These are phyloP conservation scores for Gynandropsis gynandra DNA, from an alignment of 345 rosid species.

Conservation along the genomic window DNA sequence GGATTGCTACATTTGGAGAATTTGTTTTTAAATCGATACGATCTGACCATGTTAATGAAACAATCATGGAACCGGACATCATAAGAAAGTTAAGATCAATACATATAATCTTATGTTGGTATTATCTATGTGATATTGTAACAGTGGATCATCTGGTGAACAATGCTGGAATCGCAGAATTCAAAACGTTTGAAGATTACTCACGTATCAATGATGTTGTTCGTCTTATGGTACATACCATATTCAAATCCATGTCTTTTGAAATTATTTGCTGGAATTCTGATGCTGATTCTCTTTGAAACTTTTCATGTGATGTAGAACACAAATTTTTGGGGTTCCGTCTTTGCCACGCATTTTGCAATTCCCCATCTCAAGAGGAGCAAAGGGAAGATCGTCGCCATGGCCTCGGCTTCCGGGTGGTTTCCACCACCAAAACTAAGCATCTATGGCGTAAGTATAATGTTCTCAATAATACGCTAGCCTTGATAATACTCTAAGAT, in stretches of 20 bases:
- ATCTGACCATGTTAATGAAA: no score
- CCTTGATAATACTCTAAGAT: no score
- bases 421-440: constrained; percentile 34
- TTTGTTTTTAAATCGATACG: no score
- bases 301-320: no score
- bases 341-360: constrained; percentile 37
- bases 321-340: constrained; percentile 53
- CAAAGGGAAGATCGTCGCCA: constrained; percentile 42
- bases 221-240: constrained; percentile 31
- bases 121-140: no score
- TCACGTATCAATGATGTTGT: constrained; percentile 24
- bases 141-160: constrained; percentile 48
- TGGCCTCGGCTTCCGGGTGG: constrained; percentile 43
- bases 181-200: constrained; percentile 27
- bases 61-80: no score
- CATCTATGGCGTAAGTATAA: constrained; percentile 36
- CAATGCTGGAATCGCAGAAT: constrained; percentile 35
- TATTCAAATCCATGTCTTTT: no score
- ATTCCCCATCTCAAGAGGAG: constrained; percentile 42
- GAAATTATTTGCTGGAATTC: no score
- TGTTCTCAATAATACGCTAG: background rate
- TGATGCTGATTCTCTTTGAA: no score
- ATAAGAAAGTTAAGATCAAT: no score
- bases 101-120: no score
- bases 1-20: no score